Conservation (phyloP, 2,329 filamentous ascomycete genomes). For the Microdochium bolleyi region DNA sequence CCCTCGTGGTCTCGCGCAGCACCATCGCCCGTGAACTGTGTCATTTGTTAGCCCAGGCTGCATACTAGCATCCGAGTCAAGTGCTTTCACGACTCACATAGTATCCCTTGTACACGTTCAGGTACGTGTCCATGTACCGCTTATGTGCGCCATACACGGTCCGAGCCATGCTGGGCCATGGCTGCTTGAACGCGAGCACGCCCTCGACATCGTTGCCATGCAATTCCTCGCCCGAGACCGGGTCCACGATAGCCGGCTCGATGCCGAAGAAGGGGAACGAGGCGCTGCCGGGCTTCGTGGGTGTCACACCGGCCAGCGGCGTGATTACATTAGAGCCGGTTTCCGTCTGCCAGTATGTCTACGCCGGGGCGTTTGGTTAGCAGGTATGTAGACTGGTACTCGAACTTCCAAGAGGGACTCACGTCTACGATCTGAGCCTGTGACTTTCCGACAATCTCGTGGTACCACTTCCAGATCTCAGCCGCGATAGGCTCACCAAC, state of each 20-base stretch:
- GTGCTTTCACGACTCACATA: too few species aligned
- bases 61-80: too few species aligned
- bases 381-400: too few species aligned
- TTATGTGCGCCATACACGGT: conserved; percentile 98
- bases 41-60: not conserved
- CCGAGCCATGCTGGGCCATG: conserved; percentile 97
- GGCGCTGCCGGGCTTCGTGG: conserved; percentile 93
- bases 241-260: conserved; percentile 95
- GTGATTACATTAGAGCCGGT: conserved; percentile 95
- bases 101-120: conserved; percentile 96
- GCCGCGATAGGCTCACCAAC: conserved; percentile 97
- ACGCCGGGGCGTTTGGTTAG: conserved; percentile 10
- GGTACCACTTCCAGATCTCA: conserved; percentile 99
- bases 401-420: conserved; percentile 32
- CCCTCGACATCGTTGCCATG: conserved; percentile 95
- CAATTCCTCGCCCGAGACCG: conserved; percentile 88
- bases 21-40: conserved; percentile 88
- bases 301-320: conserved; percentile 84
- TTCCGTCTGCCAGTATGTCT: conserved; percentile 99
- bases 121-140: conserved; percentile 97
- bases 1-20: conserved; percentile 94
- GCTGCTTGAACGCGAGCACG: conserved; percentile 91
- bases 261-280: conserved; percentile 98
- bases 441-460: conserved; percentile 87
- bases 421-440: conserved; percentile 91